phyloP scores from a whole-genome alignment of 495 filamentous ascomycete genomes.

The Neurospora sp. region DNA sequence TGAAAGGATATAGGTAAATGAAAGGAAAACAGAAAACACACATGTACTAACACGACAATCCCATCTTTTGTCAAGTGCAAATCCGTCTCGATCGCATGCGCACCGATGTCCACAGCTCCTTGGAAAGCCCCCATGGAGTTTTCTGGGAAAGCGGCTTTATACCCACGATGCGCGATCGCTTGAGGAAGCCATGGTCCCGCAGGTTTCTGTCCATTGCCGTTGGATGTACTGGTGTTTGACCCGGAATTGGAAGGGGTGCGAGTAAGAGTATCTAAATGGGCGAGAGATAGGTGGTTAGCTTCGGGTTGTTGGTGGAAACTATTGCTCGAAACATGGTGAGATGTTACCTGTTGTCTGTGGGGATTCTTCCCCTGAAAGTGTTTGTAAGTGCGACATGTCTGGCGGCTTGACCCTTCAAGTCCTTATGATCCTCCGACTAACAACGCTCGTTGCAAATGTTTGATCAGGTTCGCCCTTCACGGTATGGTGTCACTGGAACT shows the following conservation, averaged over 20 bases:
- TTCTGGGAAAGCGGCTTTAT: constrained; percentile 69
- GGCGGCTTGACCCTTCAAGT: neutral
- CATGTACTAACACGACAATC: constrained; percentile 77
- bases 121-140: constrained; percentile 75
- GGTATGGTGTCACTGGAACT: neutral
- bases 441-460: neutral
- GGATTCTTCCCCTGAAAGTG: neutral
- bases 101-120: constrained; percentile 59
- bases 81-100: constrained; percentile 81
- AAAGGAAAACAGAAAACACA: constrained; percentile 27
- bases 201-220: neutral
- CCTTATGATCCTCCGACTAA: neutral
- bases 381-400: neutral
- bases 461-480: neutral
- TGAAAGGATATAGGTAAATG: neutral
- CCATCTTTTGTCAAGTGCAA: constrained; percentile 74
- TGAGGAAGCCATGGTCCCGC: constrained; percentile 43
- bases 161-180: constrained; percentile 79
- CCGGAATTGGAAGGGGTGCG: neutral
- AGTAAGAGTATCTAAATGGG: neutral
- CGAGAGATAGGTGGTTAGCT: neutral
- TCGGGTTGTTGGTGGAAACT: neutral
- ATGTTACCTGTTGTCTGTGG: neutral
- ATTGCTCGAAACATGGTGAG: neutral
- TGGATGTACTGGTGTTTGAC: neutral